These are phyloP conservation scores for Penicillium sp. DNA, from an alignment of 2,329 filamentous ascomycete genomes.

Conservation along the genomic window DNA sequence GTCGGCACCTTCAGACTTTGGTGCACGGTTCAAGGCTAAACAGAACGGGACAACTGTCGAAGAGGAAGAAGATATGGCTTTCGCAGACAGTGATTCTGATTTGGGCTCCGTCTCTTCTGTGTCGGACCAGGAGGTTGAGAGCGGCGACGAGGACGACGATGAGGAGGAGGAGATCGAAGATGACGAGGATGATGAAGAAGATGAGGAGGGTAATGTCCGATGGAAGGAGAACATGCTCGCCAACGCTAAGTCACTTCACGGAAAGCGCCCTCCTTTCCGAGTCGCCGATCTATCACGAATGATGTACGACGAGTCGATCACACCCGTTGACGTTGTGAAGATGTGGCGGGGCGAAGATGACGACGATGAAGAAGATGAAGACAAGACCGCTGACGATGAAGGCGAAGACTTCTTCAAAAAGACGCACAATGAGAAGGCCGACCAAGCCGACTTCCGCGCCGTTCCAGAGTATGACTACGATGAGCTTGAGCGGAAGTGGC, in stretches of 20 bases:
- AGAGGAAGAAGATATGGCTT: slow-evolving; percentile 70
- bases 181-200: slow-evolving; percentile 51
- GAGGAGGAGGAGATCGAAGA: slow-evolving; percentile 47
- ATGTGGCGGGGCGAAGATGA: slow-evolving; percentile 72
- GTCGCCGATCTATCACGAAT: slow-evolving; percentile 78
- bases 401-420: slow-evolving; percentile 64
- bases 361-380: slow-evolving; percentile 53
- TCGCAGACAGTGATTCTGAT: slow-evolving; percentile 96
- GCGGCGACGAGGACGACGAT: slow-evolving; percentile 44
- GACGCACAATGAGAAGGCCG: slow-evolving; percentile 48
- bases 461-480: slow-evolving; percentile 78
- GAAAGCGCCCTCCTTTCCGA: slow-evolving; percentile 67
- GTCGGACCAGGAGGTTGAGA: slow-evolving; percentile 54
- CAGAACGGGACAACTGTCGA: slow-evolving; percentile 53
- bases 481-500: slow-evolving; percentile 80
- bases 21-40: slow-evolving; percentile 41
- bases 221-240: slow-evolving; percentile 89
- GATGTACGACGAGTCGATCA: slow-evolving; percentile 80
- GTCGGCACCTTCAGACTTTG: slow-evolving; percentile 44
- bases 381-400: slow-evolving; percentile 58
- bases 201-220: slow-evolving; percentile 67
- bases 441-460: slow-evolving; percentile 66
- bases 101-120: slow-evolving; percentile 76
- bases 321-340: slow-evolving; percentile 68
- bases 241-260: slow-evolving; percentile 68